These are phyloP conservation scores for Nadsonia commutata DNA, from an alignment of 1,139 yeast genomes.

Conservation along the genomic window DNA sequence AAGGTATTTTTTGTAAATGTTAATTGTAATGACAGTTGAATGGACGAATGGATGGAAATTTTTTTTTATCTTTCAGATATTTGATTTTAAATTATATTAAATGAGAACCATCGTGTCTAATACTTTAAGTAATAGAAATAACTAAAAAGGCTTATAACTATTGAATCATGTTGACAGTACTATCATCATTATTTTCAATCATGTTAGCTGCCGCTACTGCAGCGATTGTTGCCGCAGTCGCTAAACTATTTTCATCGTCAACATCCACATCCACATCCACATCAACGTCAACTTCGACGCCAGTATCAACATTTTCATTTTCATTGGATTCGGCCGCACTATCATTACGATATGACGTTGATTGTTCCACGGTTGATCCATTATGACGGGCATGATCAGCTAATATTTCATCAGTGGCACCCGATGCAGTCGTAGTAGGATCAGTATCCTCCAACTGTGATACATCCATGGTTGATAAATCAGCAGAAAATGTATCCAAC, in stretches of 20 bases:
- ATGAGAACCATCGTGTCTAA: too few species aligned
- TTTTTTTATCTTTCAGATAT: too few species aligned
- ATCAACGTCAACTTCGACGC: not conserved
- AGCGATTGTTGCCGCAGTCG: conserved; percentile 1
- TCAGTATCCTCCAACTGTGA: not conserved
- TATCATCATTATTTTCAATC: too few species aligned
- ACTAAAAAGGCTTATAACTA: too few species aligned
- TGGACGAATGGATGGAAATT: too few species aligned
- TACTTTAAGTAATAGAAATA: too few species aligned
- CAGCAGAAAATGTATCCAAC: not conserved
- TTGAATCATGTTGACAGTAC: too few species aligned
- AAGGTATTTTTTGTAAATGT: too few species aligned
- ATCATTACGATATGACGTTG: not conserved
- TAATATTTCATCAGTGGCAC: not conserved
- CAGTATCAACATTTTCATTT: not conserved
- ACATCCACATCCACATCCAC: not conserved
- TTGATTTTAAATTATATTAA: too few species aligned
- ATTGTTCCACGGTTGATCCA: too few species aligned
- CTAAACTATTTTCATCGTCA: not conserved
- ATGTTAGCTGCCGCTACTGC: conserved; percentile 6
- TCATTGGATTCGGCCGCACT: not conserved
- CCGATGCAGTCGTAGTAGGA: not conserved
- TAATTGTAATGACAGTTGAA: too few species aligned
- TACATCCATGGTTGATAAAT: not conserved
- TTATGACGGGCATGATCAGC: not conserved